These are phyloP conservation scores for Calocybe gangraenosa DNA, from an alignment of 768 basidiomycete species.

Conservation along the genomic window DNA sequence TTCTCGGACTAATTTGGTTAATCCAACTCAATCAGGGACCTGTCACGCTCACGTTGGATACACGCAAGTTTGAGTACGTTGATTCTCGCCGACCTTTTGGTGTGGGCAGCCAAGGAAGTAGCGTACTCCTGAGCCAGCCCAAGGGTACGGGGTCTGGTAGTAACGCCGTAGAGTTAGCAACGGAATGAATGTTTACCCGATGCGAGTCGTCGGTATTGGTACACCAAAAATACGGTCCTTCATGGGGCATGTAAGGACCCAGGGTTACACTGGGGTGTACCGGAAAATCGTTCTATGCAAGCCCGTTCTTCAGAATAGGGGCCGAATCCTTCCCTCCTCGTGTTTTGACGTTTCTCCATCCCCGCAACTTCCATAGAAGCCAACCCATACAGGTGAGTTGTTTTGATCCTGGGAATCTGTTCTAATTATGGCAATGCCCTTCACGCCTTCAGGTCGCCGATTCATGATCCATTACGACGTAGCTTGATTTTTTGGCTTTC, in stretches of 20 bases:
- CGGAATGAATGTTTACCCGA: conserved; percentile 1
- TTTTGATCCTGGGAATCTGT: no score
- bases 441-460: no score
- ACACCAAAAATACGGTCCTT: not conserved
- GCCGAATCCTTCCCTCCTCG: no score
- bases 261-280: no score
- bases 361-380: no score
- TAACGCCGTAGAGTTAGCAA: not conserved
- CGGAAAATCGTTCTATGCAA: no score
- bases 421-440: no score
- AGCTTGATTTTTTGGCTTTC: no score
- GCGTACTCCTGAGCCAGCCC: conserved; percentile 2
- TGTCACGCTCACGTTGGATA: conserved; percentile 81
- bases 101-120: conserved; percentile 5
- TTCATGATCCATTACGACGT: no score
- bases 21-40: conserved; percentile 53
- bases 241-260: not conserved
- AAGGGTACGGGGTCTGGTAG: not conserved
- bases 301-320: no score
- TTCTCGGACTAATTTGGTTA: conserved; percentile 37
- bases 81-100: conserved; percentile 17
- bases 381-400: no score
- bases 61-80: conserved; percentile 72
- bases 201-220: conserved; percentile 3
- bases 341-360: no score